A percentile compares a stretch with the other conserved stretches of the same genome.
phyloP scores from a whole-genome alignment of 148 eudicot species.

The Camellia granthamiana region DNA sequence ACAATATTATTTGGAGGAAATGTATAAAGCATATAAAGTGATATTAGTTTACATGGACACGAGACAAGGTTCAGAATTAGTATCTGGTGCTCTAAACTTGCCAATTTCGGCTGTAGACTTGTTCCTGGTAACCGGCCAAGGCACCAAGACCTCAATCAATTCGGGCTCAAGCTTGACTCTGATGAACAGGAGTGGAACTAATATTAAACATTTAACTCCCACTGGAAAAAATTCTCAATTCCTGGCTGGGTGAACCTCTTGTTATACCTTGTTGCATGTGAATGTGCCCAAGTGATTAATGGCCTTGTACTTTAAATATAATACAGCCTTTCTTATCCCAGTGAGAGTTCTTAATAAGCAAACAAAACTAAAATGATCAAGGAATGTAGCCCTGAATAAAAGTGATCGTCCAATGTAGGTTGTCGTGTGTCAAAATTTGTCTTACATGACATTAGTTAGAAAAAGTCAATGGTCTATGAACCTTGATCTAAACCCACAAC shows the following conservation, averaged over 20 bases:
- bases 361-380: background rate
- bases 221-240: background rate
- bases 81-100: background rate
- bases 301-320: background rate
- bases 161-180: background rate
- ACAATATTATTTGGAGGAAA: background rate
- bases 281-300: background rate
- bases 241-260: background rate
- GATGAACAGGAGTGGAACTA: background rate
- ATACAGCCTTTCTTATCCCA: background rate
- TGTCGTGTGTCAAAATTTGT: background rate
- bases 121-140: background rate
- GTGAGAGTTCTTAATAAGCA: background rate
- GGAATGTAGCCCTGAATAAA: background rate
- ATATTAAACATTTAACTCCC: background rate
- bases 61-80: background rate
- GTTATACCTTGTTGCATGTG: background rate
- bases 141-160: background rate
- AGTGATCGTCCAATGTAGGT: background rate
- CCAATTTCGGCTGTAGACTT: background rate
- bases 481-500: background rate
- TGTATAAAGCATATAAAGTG: background rate
- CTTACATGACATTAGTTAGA: background rate
- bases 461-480: background rate
- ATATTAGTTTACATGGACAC: background rate